phyloP scores from a whole-genome alignment of 805 yeast genomes.

The Zygotorulaspora florentina region DNA sequence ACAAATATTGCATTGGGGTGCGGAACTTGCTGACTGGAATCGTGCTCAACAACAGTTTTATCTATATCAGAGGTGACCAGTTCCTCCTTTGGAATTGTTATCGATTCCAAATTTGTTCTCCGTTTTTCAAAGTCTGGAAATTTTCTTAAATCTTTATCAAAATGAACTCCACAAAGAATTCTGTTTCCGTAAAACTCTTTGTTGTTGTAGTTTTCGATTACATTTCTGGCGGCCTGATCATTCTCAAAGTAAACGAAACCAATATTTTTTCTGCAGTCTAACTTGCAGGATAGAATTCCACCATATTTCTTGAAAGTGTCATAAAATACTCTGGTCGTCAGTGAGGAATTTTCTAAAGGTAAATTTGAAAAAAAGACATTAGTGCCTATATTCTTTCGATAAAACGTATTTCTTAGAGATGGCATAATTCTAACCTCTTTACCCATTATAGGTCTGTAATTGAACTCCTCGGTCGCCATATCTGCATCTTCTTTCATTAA shows the following conservation, averaged over 20 bases:
- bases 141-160: slow-evolving; percentile 35
- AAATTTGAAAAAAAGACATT: slow-evolving; percentile 49
- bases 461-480: slow-evolving; percentile 53
- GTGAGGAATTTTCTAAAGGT: slow-evolving; percentile 28
- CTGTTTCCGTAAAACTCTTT: slow-evolving; percentile 29
- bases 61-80: slow-evolving; percentile 9
- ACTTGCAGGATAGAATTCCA: slow-evolving; percentile 41
- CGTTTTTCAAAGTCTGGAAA: slow-evolving; percentile 33
- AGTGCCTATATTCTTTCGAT: slow-evolving; percentile 44
- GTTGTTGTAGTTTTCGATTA: slow-evolving; percentile 34
- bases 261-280: slow-evolving; percentile 37
- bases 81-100: slow-evolving; percentile 24
- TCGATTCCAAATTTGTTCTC: slow-evolving; percentile 24
- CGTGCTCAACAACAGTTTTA: slow-evolving; percentile 4
- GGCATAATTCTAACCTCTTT: slow-evolving; percentile 55
- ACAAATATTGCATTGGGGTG: slow-evolving; percentile 36
- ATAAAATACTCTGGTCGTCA: slow-evolving; percentile 45
- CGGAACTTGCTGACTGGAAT: slow-evolving; percentile 9
- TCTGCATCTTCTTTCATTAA: slow-evolving; percentile 47
- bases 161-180: slow-evolving; percentile 40
- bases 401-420: slow-evolving; percentile 42
- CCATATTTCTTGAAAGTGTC: slow-evolving; percentile 48
- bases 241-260: slow-evolving; percentile 41
- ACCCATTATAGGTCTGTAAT: slow-evolving; percentile 40
- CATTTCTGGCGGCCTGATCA: slow-evolving; percentile 34